Percentiles rank a stretch among this genome's conserved stretches.
phyloP scores from a whole-genome alignment of 345 rosid species.

The Eucalyptus erythrocorys region DNA sequence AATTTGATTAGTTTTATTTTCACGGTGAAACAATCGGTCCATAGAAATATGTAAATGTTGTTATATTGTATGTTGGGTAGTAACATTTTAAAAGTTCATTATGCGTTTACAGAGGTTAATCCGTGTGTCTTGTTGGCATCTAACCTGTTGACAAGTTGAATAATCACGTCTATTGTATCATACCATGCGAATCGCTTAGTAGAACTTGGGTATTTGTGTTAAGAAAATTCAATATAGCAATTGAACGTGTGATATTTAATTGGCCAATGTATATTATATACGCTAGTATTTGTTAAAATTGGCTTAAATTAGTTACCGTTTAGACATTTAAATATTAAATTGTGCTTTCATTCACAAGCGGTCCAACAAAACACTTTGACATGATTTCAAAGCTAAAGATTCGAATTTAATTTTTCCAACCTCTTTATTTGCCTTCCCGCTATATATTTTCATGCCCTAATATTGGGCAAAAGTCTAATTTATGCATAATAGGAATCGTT shows the following conservation, averaged over 20 bases:
- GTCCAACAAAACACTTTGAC: neutral
- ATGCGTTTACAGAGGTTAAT: neutral
- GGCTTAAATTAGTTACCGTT: neutral
- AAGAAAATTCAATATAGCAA: neutral
- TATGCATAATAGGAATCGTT: neutral
- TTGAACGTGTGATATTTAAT: neutral
- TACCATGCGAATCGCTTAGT: neutral
- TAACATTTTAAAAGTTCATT: neutral
- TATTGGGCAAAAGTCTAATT: neutral
- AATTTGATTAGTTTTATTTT: too few species aligned
- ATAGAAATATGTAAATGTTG: neutral
- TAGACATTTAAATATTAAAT: neutral
- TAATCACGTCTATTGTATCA: neutral
- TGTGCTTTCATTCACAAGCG: neutral
- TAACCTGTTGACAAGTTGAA: neutral
- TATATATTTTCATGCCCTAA: neutral
- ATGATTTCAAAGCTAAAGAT: neutral
- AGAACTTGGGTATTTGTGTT: neutral
- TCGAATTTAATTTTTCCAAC: rapidly evolving
- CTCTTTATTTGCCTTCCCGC: neutral
- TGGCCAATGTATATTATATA: neutral
- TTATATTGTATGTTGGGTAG: neutral
- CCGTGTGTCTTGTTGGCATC: neutral
- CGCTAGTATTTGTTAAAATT: neutral
- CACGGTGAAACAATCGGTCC: neutral